Conservation (phyloP, 495 filamentous ascomycete genomes). For the Aspergillus funiculosus region DNA sequence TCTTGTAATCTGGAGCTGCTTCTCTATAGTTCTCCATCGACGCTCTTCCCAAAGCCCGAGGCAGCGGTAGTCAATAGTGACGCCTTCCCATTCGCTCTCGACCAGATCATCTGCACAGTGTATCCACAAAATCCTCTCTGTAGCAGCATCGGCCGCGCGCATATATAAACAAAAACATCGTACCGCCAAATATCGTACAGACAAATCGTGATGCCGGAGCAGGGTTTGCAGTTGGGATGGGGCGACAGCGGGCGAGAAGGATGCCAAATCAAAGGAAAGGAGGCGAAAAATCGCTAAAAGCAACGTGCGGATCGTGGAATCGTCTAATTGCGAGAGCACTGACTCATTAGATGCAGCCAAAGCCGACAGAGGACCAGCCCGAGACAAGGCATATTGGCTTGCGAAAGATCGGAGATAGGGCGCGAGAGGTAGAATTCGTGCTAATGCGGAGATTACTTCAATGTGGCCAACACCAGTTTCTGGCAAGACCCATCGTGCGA, state of each 20-base stretch:
- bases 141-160: conserved; percentile 70
- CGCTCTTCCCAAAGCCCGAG: conserved; percentile 73
- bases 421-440: conserved; percentile 71
- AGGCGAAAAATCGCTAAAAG: conserved; percentile 73
- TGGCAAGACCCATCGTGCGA: conserved; percentile 62
- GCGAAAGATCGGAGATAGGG: conserved; percentile 56
- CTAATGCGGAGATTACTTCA: conserved; percentile 63
- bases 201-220: conserved; percentile 53
- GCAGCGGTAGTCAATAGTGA: conserved; percentile 75
- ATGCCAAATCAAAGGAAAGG: conserved; percentile 62
- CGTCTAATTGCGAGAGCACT: conserved; percentile 34
- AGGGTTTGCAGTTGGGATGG: conserved; percentile 62
- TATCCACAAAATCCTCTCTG: conserved; percentile 60
- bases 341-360: conserved; percentile 36
- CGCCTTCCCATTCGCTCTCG: conserved; percentile 68
- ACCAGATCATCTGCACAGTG: conserved; percentile 59
- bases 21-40: conserved; percentile 34
- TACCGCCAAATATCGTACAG: conserved; percentile 74
- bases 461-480: conserved; percentile 41
- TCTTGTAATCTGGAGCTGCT: conserved; percentile 20
- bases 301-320: conserved; percentile 30
- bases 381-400: conserved; percentile 41
- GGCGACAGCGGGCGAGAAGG: conserved; percentile 55
- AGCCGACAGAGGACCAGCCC: conserved; percentile 35
- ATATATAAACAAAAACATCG: conserved; percentile 72